Conservation (phyloP, 2,329 filamentous ascomycete species). For the Dothistroma pini region DNA sequence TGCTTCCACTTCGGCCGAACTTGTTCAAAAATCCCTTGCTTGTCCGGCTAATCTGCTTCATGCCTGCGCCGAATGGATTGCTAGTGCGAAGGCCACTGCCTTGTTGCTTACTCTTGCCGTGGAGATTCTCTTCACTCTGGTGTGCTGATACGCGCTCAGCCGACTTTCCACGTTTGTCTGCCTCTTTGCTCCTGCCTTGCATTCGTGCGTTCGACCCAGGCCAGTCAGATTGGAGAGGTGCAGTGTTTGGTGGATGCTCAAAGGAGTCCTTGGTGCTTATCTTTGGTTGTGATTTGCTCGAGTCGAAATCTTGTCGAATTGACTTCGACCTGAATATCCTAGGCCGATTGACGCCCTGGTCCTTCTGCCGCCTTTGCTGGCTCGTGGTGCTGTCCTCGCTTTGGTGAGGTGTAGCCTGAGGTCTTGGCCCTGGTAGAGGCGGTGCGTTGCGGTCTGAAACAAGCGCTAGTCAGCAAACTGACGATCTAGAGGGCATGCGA, state of each 20-base stretch:
- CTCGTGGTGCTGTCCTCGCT: constrained; percentile 28
- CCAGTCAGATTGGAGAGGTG: constrained; percentile 28
- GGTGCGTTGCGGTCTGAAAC: constrained; percentile 5
- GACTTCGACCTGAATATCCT: constrained; percentile 22
- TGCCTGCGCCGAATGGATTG: constrained; percentile 29
- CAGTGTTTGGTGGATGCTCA: constrained; percentile 29
- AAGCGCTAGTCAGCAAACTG: not conserved
- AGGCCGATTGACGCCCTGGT: not conserved
- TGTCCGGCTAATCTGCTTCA: constrained; percentile 26
- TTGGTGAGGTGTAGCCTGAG: constrained; percentile 23
- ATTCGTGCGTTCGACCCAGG: constrained; percentile 24
- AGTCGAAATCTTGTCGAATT: constrained; percentile 32
- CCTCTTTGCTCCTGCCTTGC: constrained; percentile 25
- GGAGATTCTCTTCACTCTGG: constrained; percentile 28
- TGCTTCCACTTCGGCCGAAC: constrained; percentile 54
- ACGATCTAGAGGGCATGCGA: not conserved
- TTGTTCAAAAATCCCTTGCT: constrained; percentile 29
- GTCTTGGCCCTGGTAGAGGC: constrained; percentile 16
- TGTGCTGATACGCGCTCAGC: constrained; percentile 29
- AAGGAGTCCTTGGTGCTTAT: constrained; percentile 22
- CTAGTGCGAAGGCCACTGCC: constrained; percentile 26
- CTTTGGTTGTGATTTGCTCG: constrained; percentile 23
- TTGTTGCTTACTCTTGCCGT: constrained; percentile 22
- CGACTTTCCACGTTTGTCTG: constrained; percentile 32
- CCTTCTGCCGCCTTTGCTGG: constrained; percentile 1